These are phyloP conservation scores for Termitomyces sp. DNA, from an alignment of 768 basidiomycete species.

Conservation along the genomic window DNA sequence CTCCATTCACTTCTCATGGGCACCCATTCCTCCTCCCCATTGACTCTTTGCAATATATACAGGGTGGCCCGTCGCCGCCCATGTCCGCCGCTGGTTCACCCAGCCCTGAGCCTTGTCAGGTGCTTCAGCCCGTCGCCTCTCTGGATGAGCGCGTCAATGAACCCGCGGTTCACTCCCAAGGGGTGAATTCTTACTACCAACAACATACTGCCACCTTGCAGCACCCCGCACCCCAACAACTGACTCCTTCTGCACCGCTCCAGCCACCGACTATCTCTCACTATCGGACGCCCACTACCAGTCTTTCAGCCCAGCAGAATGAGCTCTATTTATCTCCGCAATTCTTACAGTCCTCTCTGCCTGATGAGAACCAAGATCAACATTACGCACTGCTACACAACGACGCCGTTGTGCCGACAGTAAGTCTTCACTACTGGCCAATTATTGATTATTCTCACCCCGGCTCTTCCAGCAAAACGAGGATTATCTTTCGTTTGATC, in stretches of 20 bases:
- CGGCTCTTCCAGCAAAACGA: not conserved
- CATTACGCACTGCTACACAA: slow-evolving; percentile 1
- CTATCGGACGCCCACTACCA: not conserved
- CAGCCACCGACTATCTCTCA: not conserved
- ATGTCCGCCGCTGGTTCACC: slow-evolving; percentile 48
- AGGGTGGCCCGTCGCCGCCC: slow-evolving; percentile 47
- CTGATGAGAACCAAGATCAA: slow-evolving; percentile 2
- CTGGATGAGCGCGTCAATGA: slow-evolving; percentile 2
- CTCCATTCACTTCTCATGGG: slow-evolving; percentile 12
- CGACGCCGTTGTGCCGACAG: not conserved
- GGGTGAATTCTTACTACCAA: slow-evolving; percentile 2
- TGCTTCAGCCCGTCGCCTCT: not conserved
- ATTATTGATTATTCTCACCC: not conserved
- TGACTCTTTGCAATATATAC: slow-evolving; percentile 24
- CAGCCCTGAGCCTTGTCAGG: slow-evolving; percentile 15
- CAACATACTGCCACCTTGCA: not conserved
- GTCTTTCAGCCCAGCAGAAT: not conserved
- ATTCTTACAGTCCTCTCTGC: not conserved
- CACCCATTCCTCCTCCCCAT: slow-evolving; percentile 13
- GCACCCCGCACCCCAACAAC: not conserved
- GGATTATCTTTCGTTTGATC: slow-evolving; percentile 5
- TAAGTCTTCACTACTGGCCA: not conserved
- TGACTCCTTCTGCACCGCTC: not conserved
- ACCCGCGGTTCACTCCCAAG: not conserved
- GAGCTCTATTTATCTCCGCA: slow-evolving; percentile 2